phyloP scores from a whole-genome alignment of 2,329 filamentous ascomycete genomes.

The Fonsecaea multimorphosa region DNA sequence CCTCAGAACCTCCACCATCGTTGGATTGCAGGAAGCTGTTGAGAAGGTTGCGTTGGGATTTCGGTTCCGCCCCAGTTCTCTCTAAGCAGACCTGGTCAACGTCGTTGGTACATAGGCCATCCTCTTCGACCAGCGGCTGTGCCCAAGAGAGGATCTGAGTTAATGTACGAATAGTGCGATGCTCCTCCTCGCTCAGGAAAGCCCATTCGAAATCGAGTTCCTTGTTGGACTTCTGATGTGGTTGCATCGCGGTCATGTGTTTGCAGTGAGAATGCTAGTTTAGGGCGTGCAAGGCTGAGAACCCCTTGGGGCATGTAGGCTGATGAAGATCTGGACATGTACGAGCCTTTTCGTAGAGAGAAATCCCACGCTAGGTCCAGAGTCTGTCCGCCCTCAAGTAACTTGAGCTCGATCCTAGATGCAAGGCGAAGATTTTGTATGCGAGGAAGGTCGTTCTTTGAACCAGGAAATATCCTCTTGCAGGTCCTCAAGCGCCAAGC shows the following conservation, averaged over 20 bases:
- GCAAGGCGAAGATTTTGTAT: not conserved
- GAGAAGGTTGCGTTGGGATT: not conserved
- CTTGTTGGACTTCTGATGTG: not conserved
- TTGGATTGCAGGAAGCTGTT: not conserved
- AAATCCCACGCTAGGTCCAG: not conserved
- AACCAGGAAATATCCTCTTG: not conserved
- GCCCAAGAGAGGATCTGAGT: not conserved
- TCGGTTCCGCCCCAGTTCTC: not conserved
- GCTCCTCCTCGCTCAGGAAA: not conserved
- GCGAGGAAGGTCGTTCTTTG: not conserved
- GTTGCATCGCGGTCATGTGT: not conserved
- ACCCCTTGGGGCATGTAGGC: not conserved
- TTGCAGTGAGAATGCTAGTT: not conserved
- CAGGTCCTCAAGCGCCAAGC: not conserved
- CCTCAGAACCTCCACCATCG: not conserved
- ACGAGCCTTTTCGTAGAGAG: not conserved
- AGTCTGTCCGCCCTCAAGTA: not conserved
- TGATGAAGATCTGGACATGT: not conserved
- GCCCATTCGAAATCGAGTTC: not conserved
- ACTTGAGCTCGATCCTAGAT: not conserved
- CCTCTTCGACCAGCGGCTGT: not conserved
- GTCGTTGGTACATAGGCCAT: not conserved
- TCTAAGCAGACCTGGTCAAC: not conserved
- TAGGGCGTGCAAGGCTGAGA: not conserved
- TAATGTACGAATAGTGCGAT: not conserved